phyloP scores from a whole-genome alignment of 176 grass and related monocot species.

The Avena insularis region DNA sequence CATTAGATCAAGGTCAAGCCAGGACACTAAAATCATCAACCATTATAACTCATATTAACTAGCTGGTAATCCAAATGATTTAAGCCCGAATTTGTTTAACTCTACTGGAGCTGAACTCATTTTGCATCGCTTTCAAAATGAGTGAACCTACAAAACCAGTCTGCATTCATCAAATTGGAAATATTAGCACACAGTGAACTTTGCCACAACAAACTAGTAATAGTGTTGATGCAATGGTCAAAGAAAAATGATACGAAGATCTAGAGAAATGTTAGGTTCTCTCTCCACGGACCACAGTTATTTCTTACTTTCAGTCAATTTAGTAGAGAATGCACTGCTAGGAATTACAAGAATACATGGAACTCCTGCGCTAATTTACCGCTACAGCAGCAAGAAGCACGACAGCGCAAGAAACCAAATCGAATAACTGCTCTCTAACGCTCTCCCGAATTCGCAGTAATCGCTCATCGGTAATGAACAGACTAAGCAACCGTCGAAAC shows the following conservation, averaged over 20 bases:
- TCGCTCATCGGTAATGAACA: not conserved
- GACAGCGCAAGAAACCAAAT: not conserved
- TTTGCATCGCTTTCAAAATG: not conserved
- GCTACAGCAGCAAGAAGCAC: not conserved
- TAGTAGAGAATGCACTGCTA: not conserved
- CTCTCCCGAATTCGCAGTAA: not conserved
- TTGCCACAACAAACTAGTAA: not conserved
- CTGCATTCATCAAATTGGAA: not conserved
- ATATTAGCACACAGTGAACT: not conserved
- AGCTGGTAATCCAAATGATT: not conserved
- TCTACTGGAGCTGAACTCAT: constrained; percentile 23
- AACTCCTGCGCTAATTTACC: not conserved
- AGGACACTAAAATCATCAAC: not conserved
- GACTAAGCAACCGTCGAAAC: not conserved
- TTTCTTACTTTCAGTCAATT: not conserved
- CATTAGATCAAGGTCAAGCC: constrained; percentile 27
- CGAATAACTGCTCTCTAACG: not conserved
- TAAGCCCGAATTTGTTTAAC: not conserved
- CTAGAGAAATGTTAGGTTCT: constrained; percentile 23
- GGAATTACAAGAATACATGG: not conserved
- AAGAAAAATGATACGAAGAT: not conserved
- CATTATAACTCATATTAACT: not conserved
- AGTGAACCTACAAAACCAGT: not conserved
- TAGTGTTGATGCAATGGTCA: not conserved
- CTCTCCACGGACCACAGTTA: not conserved